Conservation (phyloP, 2,329 filamentous ascomycete species). For the Xylaria sp. region DNA sequence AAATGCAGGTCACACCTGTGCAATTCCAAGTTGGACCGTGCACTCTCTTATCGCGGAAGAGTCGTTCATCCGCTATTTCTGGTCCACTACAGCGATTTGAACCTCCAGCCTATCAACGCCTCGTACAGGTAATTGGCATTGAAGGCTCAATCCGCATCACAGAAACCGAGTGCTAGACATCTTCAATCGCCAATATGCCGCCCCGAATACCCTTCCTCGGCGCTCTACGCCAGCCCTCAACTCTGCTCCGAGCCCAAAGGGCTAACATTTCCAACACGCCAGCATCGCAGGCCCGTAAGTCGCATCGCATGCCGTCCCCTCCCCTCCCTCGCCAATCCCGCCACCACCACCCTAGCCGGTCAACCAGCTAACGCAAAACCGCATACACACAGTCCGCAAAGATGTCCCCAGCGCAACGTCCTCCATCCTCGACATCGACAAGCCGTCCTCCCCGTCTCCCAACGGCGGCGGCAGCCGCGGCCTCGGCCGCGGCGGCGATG, state of each 20-base stretch:
- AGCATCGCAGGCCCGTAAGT: conserved; percentile 29
- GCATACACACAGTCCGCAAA: conserved; percentile 24
- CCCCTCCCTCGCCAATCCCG: background rate
- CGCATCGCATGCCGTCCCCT: background rate
- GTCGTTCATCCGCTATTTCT: conserved; percentile 5
- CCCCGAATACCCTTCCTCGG: conserved; percentile 40
- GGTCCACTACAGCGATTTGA: too few relatives aligned
- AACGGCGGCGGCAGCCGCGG: background rate
- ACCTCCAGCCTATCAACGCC: background rate
- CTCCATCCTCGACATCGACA: conserved; percentile 31
- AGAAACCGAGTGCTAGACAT: conserved; percentile 5
- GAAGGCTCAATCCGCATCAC: background rate
- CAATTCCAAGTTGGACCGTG: too few relatives aligned
- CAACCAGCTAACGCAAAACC: background rate
- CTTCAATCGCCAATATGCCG: conserved; percentile 42
- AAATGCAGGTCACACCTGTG: too few relatives aligned
- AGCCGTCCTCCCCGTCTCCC: background rate
- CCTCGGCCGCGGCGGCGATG: background rate
- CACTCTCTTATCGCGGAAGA: conserved; percentile 6
- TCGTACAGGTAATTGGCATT: background rate
- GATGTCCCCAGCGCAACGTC: conserved; percentile 21
- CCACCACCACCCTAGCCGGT: background rate
- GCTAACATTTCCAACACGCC: conserved; percentile 33
- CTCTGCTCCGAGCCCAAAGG: conserved; percentile 23
- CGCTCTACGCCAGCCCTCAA: conserved; percentile 30